Conservation (phyloP, 805 yeast genomes). For the Wickerhamiella sergipiensis region DNA sequence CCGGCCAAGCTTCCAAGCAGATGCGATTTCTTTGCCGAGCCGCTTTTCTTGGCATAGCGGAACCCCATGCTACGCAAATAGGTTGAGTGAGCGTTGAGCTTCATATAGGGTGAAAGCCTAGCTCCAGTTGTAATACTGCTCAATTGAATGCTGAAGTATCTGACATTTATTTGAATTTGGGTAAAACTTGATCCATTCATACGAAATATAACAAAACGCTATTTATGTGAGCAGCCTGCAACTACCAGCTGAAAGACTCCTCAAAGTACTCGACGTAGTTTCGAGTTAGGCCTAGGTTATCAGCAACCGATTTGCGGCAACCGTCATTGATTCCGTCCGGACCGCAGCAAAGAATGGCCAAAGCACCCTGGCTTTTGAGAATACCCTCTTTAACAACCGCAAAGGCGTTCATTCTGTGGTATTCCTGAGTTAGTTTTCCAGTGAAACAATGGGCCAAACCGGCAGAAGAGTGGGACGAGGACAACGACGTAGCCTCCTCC, state of each 20-base stretch:
- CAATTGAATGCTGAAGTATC: too few relatives aligned
- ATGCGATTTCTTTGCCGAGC: too few relatives aligned
- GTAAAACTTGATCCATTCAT: too few relatives aligned
- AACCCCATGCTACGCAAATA: too few relatives aligned
- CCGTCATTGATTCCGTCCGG: slow-evolving; percentile 47
- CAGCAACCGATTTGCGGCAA: slow-evolving; percentile 34
- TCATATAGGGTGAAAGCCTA: too few relatives aligned
- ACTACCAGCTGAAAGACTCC: slow-evolving; percentile 57
- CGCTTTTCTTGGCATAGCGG: too few relatives aligned
- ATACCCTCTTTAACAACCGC: neutral
- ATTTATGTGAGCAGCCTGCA: too few relatives aligned
- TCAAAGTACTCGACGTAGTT: slow-evolving; percentile 51
- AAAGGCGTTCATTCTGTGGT: neutral
- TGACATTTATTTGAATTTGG: too few relatives aligned
- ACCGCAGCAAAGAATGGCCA: slow-evolving; percentile 52
- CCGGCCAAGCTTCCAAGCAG: too few relatives aligned
- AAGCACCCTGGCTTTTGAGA: slow-evolving; percentile 26
- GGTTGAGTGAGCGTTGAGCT: too few relatives aligned
- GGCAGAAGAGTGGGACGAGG: neutral
- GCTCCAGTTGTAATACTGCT: too few relatives aligned
- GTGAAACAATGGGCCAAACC: too few relatives aligned
- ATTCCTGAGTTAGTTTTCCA: neutral
- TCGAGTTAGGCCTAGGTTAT: slow-evolving; percentile 27
- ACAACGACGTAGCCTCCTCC: neutral
- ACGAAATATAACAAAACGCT: neutral